Base-by-base conservation (phyloP, 108 stramenopile species). In the Phaeodactylum tricornutum region DNA sequence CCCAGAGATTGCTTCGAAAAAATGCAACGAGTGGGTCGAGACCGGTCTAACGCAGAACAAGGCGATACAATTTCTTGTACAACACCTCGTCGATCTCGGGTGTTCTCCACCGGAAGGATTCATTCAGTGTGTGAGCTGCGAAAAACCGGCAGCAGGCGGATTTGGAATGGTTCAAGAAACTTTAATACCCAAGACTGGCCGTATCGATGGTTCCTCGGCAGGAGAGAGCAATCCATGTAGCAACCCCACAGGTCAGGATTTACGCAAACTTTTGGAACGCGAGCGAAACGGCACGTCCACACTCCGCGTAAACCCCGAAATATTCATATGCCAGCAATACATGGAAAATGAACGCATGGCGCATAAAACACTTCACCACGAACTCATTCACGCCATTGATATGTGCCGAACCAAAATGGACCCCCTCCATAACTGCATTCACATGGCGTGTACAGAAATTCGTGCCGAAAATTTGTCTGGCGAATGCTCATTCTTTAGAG, bases 361-460 rank as follows among this genome's bases (percentile, higher is more conserved):
- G 8, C 83, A 79, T 17, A 74, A 81, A 31, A 72, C 77, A 34
- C 71, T 84, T 20, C 64, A 84, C 40, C 92, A 93, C 53, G 92
- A 93, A 61, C 62, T 93, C 42, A 85, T 93, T 41, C 92, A 93
- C 54, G 87, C 87, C 29, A 82, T 87, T 40, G 92, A 93, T 49
- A 66, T 83, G 64, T 93, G 92, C 51, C 73, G 87, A 20, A 73
- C 76, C 19, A 90, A 83, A 51, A 74, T 82, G 75, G 74, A 77
- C 37, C 75, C 76, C 4, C 46, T 75, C 9, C 61, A 64, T 53
- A 74, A 87, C 61, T 87, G 85, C 49, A 72, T 85, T 50, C 91
- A 92, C 34, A 47, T 93, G 59, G 92, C 92, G 1, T 93, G 92
- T 47, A 90, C 92, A 20, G 92, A 93, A 61, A 87, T 93, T 47